Evolutionary conservation across 352 stramenopile genomes (phyloP).

Genomic region (Blastocystis hominis): DNA sequence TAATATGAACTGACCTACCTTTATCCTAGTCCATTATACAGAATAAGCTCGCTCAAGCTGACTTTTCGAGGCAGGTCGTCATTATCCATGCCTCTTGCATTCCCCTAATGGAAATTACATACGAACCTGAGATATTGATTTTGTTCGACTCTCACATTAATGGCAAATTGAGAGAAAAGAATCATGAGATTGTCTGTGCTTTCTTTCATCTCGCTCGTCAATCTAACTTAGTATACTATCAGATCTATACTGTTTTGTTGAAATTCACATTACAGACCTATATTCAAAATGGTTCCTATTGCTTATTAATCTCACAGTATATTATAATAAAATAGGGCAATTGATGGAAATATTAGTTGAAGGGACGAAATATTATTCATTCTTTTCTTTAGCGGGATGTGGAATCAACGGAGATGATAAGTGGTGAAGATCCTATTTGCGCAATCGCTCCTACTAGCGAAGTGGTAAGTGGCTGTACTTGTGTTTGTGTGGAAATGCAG

Average conservation of each 20-base stretch:
- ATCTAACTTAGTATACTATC: neutral
- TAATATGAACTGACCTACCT: neutral
- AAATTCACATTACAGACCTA: neutral
- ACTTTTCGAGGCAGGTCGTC: neutral
- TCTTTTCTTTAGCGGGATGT: neutral
- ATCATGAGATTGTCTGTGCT: neutral
- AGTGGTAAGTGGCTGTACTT: neutral
- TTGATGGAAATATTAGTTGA: neutral
- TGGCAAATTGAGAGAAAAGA: neutral
- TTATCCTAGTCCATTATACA: neutral
- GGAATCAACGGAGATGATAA: neutral
- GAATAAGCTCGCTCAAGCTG: neutral
- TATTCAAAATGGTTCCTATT: neutral
- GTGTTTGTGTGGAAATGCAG: neutral
- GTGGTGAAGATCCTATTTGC: neutral
- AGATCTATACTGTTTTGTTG: neutral
- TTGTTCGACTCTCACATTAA: constrained; percentile 6
- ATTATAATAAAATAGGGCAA: neutral
- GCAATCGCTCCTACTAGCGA: neutral
- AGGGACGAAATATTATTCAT: neutral
- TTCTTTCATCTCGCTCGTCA: neutral
- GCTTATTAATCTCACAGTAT: neutral
- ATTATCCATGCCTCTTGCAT: constrained; percentile 35
- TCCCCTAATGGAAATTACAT: neutral
- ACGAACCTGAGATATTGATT: neutral